Conservation (phyloP, 768 basidiomycete species). For the Candolleomyces eurysporus region DNA sequence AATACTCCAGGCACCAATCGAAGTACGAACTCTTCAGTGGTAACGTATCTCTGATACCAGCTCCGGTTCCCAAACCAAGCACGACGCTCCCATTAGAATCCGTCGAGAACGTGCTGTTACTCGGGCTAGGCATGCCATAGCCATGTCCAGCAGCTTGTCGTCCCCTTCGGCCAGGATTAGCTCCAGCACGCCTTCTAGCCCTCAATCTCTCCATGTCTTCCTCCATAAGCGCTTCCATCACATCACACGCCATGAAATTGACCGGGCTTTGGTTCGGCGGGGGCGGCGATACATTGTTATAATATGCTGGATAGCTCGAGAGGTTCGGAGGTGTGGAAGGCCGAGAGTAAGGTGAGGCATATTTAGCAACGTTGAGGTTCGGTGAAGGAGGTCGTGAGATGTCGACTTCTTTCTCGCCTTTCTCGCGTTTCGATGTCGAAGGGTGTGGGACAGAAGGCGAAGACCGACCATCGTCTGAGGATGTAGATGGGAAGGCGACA, state of each 20-base stretch:
- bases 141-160: slow-evolving; percentile 25
- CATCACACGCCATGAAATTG: slow-evolving; percentile 70
- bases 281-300: slow-evolving; percentile 27
- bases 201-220: slow-evolving; percentile 92
- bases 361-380: slow-evolving; percentile 73
- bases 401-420: slow-evolving; percentile 27
- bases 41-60: slow-evolving; percentile 78
- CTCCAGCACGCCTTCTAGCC: slow-evolving; percentile 54
- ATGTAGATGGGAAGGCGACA: slow-evolving; percentile 64
- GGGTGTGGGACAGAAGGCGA: slow-evolving; percentile 24
- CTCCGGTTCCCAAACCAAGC: slow-evolving; percentile 75
- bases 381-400: slow-evolving; percentile 75
- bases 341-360: slow-evolving; percentile 71
- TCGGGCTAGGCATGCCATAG: slow-evolving; percentile 54
- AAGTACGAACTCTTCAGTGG: slow-evolving; percentile 91
- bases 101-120: slow-evolving; percentile 74
- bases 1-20: slow-evolving; percentile 97
- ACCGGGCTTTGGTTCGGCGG: slow-evolving; percentile 28
- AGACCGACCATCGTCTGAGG: slow-evolving; percentile 47
- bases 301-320: slow-evolving; percentile 17
- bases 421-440: slow-evolving; percentile 8
- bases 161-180: slow-evolving; percentile 40
- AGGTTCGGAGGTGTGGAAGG: slow-evolving; percentile 41
- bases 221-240: slow-evolving; percentile 87
- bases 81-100: slow-evolving; percentile 71